Conservation (phyloP, 192 early-diverging fungal species). For the Chytriomyces sp. region DNA sequence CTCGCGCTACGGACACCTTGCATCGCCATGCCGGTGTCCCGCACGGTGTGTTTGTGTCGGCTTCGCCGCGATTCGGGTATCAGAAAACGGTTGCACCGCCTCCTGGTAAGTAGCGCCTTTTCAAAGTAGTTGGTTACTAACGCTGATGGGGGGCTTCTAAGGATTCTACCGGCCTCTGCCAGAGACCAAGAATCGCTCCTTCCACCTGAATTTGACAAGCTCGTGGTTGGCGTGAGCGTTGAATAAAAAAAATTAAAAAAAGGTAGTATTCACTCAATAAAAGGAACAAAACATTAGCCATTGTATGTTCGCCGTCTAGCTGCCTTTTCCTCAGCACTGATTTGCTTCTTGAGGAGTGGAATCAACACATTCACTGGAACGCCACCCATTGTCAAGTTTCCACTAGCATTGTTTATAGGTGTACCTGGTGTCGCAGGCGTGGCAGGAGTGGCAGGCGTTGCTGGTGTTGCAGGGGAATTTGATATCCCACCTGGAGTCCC, state of each 20-base stretch:
- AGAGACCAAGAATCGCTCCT: slow-evolving; percentile 30
- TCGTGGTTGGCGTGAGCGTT: slow-evolving; percentile 37
- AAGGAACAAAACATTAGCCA: neutral
- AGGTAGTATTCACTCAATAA: neutral
- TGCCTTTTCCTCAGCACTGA: slow-evolving; percentile 22
- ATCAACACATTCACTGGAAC: slow-evolving; percentile 46
- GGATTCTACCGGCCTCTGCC: slow-evolving; percentile 45
- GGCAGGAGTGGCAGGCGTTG: slow-evolving; percentile 6
- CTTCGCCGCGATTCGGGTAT: slow-evolving; percentile 33
- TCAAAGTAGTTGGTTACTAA: neutral
- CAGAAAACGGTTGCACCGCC: slow-evolving; percentile 26
- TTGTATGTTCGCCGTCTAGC: slow-evolving; percentile 11
- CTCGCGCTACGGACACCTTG: slow-evolving; percentile 38
- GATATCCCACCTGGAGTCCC: neutral
- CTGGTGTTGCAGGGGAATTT: neutral
- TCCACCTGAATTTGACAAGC: slow-evolving; percentile 43
- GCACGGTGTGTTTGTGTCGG: slow-evolving; percentile 38
- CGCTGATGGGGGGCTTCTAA: too few relatives aligned
- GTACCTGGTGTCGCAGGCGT: slow-evolving; percentile 26
- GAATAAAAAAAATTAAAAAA: neutral
- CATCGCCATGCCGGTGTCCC: slow-evolving; percentile 1
- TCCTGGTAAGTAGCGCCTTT: slow-evolving; percentile 23
- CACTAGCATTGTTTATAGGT: slow-evolving; percentile 17
- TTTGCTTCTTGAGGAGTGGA: slow-evolving; percentile 44
- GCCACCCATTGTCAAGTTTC: slow-evolving; percentile 42